Percentiles rank a stretch among this genome's conserved stretches.
These are phyloP conservation scores for Aeminium ludgeri DNA, from an alignment of 495 filamentous ascomycete genomes.

Conservation along the genomic window DNA sequence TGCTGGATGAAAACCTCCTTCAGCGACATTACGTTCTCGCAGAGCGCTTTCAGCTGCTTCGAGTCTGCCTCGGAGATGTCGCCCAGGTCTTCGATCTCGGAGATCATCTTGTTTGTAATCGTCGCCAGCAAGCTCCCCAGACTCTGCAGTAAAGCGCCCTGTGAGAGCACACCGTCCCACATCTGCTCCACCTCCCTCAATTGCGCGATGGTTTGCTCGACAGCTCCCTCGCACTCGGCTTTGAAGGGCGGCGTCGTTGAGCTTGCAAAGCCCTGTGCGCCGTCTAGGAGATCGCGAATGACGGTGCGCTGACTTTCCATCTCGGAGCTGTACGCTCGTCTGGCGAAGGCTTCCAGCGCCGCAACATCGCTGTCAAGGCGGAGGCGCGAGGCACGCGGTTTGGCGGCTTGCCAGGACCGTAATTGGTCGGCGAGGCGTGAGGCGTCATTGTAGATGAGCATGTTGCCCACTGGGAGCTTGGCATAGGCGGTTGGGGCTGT, in stretches of 20 bases:
- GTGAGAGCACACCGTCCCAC: conserved; percentile 69
- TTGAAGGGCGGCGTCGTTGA: conserved; percentile 47
- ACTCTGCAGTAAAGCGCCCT: conserved; percentile 68
- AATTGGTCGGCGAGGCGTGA: conserved; percentile 59
- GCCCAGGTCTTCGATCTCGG: conserved; percentile 69
- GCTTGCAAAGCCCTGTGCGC: conserved; percentile 45
- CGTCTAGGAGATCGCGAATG: conserved; percentile 68
- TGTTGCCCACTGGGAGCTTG: conserved; percentile 37
- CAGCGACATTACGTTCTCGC: conserved; percentile 50
- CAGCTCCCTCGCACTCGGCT: conserved; percentile 50
- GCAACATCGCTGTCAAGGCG: conserved; percentile 54
- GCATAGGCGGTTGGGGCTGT: conserved; percentile 67
- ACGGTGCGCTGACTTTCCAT: conserved; percentile 74
- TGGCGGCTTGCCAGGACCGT: conserved; percentile 36
- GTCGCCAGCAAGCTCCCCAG: conserved; percentile 70
- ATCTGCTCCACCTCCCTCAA: conserved; percentile 49
- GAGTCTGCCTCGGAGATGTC: conserved; percentile 83
- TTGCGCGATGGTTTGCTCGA: conserved; percentile 49
- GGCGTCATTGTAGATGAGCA: conserved; percentile 91
- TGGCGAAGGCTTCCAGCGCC: conserved; percentile 59
- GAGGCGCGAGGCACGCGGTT: conserved; percentile 34
- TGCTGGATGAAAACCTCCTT: conserved; percentile 55
- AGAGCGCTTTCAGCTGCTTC: conserved; percentile 55
- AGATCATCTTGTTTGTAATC: conserved; percentile 60
- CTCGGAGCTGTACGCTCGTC: conserved; percentile 70